Percentiles rank a stretch among this genome's conserved stretches.
Conservation (phyloP, 345 rosid genomes). For the Psidium friedrichsthalianum region DNA sequence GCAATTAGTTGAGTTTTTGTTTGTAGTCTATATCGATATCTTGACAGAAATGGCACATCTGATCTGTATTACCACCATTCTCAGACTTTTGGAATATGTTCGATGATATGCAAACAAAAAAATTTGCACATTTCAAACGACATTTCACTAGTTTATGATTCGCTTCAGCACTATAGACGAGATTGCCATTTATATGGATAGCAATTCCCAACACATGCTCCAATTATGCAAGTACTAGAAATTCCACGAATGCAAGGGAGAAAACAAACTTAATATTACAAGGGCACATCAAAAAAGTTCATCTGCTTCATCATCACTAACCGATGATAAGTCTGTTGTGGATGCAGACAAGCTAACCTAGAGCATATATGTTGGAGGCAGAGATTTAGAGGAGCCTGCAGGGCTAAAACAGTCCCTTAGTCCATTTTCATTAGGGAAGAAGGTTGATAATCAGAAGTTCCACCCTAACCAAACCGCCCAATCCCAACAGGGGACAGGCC, state of each 20-base stretch:
- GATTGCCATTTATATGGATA: not conserved
- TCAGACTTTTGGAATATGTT: not conserved
- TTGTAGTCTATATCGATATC: not conserved
- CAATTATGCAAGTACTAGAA: not conserved
- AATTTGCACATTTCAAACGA: not conserved
- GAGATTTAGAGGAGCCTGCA: not conserved
- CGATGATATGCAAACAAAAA: too few relatives aligned
- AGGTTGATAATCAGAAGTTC: not conserved
- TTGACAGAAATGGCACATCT: not conserved
- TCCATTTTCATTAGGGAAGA: not conserved
- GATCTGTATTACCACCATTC: not conserved
- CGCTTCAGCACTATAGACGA: too few relatives aligned
- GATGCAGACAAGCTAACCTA: not conserved
- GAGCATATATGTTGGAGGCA: not conserved
- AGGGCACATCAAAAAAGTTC: not conserved
- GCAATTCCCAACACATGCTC: not conserved
- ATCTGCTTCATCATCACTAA: not conserved
- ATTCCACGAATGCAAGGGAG: not conserved
- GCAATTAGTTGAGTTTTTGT: not conserved
- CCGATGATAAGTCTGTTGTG: not conserved
- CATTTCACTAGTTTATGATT: not conserved
- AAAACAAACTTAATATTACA: not conserved
- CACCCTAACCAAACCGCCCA: not conserved
- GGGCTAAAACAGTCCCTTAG: not conserved
- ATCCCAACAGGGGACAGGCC: not conserved